Base-by-base conservation (phyloP, 2,329 filamentous ascomycete genomes). In the Aspergillus neoniger region DNA sequence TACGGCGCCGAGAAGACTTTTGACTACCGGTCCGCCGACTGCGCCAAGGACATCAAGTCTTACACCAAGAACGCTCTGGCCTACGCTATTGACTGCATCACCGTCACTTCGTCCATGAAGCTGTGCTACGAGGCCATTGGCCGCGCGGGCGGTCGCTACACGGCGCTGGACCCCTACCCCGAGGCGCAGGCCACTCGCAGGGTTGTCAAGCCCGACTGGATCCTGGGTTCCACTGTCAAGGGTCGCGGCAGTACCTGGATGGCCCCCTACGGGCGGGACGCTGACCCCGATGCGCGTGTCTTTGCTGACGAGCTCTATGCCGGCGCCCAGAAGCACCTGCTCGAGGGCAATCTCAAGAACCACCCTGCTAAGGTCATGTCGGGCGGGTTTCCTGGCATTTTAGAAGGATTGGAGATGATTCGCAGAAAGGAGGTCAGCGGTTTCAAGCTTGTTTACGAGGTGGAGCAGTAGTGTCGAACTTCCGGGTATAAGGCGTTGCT, bases 51-150 rank as follows among this genome's bases (percentile, higher is more conserved):
- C 19, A 78, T 81, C 47, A 68, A 71, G 6, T 64, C 57, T 0
- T 73, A 75, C 67, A 82, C 81, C 0, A 51, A 57, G 4, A 74
- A 76, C 66, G 60, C 59, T 2, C 74, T 82, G 0, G 60, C 39
- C 1, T 75, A 74, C 57, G 79, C 74, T 1, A 59, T 81, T 2
- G 81, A 83, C 68, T 79, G 76, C 67, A 70, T 83, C 52, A 65
- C 76, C 1, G 67, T 73, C 12, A 55, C 72, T 0, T 63, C 67
- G 6, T 72, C 75, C 0, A 77, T 72, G 44, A 48, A 61, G 19
- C n/a, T 56, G 38, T 56, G 53, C 69, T 78, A 76, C 59, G 69
- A 55, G 15, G 69, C 73, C 1, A 70, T 79, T 5, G 75, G 76
- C 2, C 65, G 69, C 17, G 64, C 51, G 41, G 74, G 69, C 70